These are phyloP conservation scores for Plectosphaerella sp. DNA, from an alignment of 2,329 filamentous ascomycete genomes.

Conservation along the genomic window DNA sequence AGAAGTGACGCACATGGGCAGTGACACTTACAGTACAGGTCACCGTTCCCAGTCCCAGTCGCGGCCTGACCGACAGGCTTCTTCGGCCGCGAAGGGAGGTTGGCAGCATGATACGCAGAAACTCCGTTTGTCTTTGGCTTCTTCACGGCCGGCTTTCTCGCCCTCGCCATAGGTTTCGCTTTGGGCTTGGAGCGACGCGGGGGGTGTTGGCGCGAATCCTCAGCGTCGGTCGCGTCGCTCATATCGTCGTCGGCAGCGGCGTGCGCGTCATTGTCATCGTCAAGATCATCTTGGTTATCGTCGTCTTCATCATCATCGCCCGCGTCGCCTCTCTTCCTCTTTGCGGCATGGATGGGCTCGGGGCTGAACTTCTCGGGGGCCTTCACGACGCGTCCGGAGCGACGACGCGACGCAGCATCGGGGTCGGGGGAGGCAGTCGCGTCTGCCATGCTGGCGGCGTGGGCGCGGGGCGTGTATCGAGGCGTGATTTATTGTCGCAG, in stretches of 20 bases:
- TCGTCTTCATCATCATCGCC: conserved; percentile 40
- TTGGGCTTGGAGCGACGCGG: conserved; percentile 9
- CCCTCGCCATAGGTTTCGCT: background rate
- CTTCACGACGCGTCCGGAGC: conserved; percentile 64
- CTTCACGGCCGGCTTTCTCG: conserved; percentile 12
- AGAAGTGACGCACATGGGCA: conserved; percentile 1
- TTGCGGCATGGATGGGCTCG: conserved; percentile 43
- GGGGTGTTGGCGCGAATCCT: conserved; percentile 21
- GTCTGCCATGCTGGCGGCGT: conserved; percentile 45
- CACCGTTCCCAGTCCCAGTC: conserved; percentile 40
- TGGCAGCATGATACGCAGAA: conserved; percentile 28
- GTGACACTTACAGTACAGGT: conserved; percentile 46
- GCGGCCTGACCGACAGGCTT: conserved; percentile 50
- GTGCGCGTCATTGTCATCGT: conserved; percentile 43
- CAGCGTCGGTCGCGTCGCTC: conserved; percentile 40
- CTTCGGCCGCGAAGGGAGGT: conserved; percentile 49
- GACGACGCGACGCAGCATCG: conserved; percentile 53
- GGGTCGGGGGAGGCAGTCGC: conserved; percentile 48
- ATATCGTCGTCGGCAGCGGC: conserved; percentile 40
- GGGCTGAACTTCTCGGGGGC: conserved; percentile 56
- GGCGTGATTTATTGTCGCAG: too few species aligned
- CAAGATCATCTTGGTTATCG: conserved; percentile 35
- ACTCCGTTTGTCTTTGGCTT: conserved; percentile 60
- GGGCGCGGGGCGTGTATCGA: background rate
- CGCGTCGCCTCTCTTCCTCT: conserved; percentile 48